Percentiles rank a stretch among this genome's conserved stretches.
These are phyloP conservation scores for Nidula microcarpa DNA, from an alignment of 768 basidiomycete species.

Conservation along the genomic window DNA sequence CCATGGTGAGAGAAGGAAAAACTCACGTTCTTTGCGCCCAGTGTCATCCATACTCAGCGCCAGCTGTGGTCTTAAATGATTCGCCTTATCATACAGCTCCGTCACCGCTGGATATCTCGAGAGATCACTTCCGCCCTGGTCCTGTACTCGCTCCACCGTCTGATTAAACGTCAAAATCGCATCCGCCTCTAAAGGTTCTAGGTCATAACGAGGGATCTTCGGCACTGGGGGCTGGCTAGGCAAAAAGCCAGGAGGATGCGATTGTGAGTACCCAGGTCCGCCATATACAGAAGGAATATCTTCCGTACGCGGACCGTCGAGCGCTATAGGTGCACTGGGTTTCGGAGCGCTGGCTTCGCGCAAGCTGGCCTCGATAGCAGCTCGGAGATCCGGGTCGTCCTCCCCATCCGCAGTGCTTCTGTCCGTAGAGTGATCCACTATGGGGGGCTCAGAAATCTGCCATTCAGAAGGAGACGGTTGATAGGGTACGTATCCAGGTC, in stretches of 20 bases:
- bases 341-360: conserved; percentile 77
- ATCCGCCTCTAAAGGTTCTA: conserved; percentile 79
- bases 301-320: conserved; percentile 50
- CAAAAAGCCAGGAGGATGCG: conserved; percentile 29
- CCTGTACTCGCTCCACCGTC: conserved; percentile 79
- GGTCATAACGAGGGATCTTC: conserved; percentile 72
- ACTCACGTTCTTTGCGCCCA: conserved; percentile 76
- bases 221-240: conserved; percentile 40
- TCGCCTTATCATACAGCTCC: conserved; percentile 83
- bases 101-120: conserved; percentile 80
- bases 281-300: conserved; percentile 29
- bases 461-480: conserved; percentile 19
- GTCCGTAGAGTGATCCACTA: conserved; percentile 53
- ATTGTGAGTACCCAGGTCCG: conserved; percentile 39
- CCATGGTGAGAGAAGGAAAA: neutral
- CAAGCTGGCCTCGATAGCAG: conserved; percentile 94
- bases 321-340: conserved; percentile 71
- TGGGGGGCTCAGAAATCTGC: conserved; percentile 69
- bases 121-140: conserved; percentile 77
- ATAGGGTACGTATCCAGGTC: conserved; percentile 64
- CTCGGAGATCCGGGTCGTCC: conserved; percentile 86
- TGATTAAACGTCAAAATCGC: conserved; percentile 89
- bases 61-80: conserved; percentile 73
- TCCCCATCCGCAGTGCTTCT: conserved; percentile 49
- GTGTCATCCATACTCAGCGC: conserved; percentile 82